Evolutionary conservation across 2,329 filamentous ascomycete genomes (phyloP), one percentile per base, ranked within the genome.

Genomic region (Macrophomina phaseolina): DNA sequence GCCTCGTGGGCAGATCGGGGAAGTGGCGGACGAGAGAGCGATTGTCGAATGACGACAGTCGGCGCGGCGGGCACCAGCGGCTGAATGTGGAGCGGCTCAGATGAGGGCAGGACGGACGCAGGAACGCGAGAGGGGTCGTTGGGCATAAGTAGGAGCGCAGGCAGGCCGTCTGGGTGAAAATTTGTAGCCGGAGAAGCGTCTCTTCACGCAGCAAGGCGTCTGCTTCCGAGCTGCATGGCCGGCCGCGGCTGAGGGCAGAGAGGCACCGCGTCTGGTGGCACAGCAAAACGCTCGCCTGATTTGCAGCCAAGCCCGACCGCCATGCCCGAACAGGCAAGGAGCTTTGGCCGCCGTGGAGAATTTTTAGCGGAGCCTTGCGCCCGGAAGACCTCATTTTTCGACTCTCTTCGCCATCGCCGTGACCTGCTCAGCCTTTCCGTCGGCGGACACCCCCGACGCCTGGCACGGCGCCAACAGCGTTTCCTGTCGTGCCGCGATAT

Each of bases 21-120:
- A 16, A 18, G 16, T 48, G 12, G 56, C 14, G 40, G 30, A 32
- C 1, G 16, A 30, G 12, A 12, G 40, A 6, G 30, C 58, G 45
- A 62, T 8, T 62, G 58, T n/a, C 58, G 32, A 62, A 49, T 62
- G 58, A 62, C 58, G 58, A 62, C 58, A 49, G 36, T n/a, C 8
- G 30, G 30, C 40, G 23, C 34, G 40, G 53, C 53, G 36, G 53
- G 53, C 36, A 16, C 5, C 53, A 36, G 56, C 56, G 40, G 56
- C 28, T 18, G 58, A 49, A 40, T 38, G 32, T 55, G 30, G 42
- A 28, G 58, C 23, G 42, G 58, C 30, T 28, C 16, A 16, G 23
- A 32, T n/a, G 42, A 36, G 34, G 51, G 51, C 30, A 23, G 16
- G 30, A 30, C 30, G 5, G 34, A 34, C 52, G 52, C 52, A 55